Evolutionary conservation across 768 basidiomycete genomes (phyloP).

Genomic region (Podaxis mareebaensis): DNA sequence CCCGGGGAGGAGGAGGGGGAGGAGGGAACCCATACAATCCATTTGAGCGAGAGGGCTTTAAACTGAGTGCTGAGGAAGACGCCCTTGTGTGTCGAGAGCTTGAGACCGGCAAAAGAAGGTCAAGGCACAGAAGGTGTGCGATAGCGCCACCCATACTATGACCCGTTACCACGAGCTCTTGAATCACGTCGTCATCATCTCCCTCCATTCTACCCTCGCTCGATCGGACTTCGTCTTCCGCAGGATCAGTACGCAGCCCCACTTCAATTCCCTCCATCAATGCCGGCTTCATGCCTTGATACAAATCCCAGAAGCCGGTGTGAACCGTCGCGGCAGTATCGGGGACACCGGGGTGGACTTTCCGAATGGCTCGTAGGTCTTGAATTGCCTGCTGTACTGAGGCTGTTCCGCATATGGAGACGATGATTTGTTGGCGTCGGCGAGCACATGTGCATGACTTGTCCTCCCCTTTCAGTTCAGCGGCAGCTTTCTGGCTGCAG

Average conservation of each 20-base stretch:
- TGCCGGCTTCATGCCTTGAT: conserved; percentile 38
- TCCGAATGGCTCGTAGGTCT: conserved; percentile 43
- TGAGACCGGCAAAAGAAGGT: conserved; percentile 34
- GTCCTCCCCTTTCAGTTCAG: neutral
- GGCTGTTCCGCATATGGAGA: conserved; percentile 54
- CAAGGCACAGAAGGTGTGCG: conserved; percentile 50
- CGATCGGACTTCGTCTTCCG: neutral
- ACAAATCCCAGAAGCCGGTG: conserved; percentile 56
- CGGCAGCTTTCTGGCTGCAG: neutral
- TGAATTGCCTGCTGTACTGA: conserved; percentile 44
- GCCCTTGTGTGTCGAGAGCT: neutral
- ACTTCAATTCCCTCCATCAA: conserved; percentile 38
- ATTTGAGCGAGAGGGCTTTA: neutral
- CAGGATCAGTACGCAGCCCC: conserved; percentile 27
- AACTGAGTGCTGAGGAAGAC: neutral
- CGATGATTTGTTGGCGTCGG: conserved; percentile 43
- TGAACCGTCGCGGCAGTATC: conserved; percentile 40
- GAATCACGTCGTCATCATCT: conserved; percentile 20
- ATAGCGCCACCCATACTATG: conserved; percentile 61
- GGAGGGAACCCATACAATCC: neutral
- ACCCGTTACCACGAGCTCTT: conserved; percentile 51
- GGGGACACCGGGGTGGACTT: conserved; percentile 37
- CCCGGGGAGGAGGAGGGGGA: neutral
- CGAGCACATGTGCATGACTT: conserved; percentile 30
- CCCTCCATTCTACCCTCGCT: neutral